Evolutionary conservation across 495 filamentous ascomycete genomes (phyloP), one percentile per base, ranked within the genome.

Genomic region (Lophiostoma macrostomum): DNA sequence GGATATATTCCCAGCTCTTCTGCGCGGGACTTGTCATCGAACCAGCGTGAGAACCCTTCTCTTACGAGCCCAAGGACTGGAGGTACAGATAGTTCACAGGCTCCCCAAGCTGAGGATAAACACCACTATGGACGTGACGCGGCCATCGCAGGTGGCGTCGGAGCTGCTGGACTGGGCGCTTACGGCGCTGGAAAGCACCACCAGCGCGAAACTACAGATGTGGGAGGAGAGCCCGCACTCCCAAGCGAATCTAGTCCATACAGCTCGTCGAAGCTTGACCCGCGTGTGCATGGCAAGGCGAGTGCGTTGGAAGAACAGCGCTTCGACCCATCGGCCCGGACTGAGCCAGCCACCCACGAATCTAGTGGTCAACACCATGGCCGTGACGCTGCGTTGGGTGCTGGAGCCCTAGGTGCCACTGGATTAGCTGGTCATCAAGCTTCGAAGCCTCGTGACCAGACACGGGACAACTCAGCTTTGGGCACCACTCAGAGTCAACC

Each of bases 321-420:
- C 13, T 50, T 23, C 14, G 48, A 40, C 22, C 48, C 48, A 11
- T 5, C 22, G 5, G 20, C 22, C 4, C 18, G 7, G 7, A 16
- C 48, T 28, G 18, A 25, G 7, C 42, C 8, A 18, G 5, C 23
- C 16, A 5, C 23, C 4, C 6, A 14, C 18, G 18, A 59, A 16
- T n/a, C n/a, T n/a, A n/a, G n/a, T n/a, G n/a, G n/a, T n/a, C 62
- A 58, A 38, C 66, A 68, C 40, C 50, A 64, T 29, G 55, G 49
- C 19, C 54, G 55, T 12, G 55, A 63, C 22, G 41, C 55, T 25
- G 49, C 54, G 5, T 5, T 53, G 20, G 51, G 8, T 12, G 29
- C 31, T 29, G 54, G 47, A 27, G 45, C 18, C 4, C 40, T 27
- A n/a, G 48, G 36, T 35, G 50, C n/a, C 39, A 50, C 32, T 22